phyloP scores from a whole-genome alignment of 306 rosid genomes.

The Lathyrus aphaca region DNA sequence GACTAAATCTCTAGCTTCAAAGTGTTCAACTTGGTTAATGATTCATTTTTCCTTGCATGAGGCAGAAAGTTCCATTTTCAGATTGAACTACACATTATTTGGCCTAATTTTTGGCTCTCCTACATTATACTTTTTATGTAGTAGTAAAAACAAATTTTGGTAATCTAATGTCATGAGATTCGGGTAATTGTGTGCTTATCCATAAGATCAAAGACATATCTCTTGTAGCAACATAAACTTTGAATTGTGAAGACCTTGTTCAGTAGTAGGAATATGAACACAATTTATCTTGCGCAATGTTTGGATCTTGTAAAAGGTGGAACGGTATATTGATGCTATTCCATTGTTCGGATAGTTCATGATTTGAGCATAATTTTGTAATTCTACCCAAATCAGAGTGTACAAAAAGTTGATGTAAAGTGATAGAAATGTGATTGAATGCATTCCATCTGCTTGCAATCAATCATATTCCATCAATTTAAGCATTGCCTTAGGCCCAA shows the following conservation, averaged over 20 bases:
- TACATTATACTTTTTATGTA: constrained; percentile 15
- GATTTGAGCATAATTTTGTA: no score
- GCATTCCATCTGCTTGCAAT: no score
- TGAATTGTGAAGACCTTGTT: background rate
- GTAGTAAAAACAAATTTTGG: constrained; percentile 36
- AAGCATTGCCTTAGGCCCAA: background rate
- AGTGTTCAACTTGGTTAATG: constrained; percentile 13
- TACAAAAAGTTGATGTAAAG: no score
- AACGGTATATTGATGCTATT: no score
- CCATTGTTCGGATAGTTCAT: no score
- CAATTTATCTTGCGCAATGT: background rate
- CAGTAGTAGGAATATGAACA: background rate
- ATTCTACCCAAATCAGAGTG: no score
- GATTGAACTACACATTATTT: background rate
- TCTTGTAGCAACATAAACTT: background rate
- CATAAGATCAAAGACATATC: background rate
- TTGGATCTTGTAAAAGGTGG: no score
- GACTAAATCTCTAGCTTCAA: constrained; percentile 47
- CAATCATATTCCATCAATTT: no score
- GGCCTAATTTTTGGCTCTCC: constrained; percentile 3
- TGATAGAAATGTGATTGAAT: no score
- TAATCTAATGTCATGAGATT: constrained; percentile 1
- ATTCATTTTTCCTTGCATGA: constrained; percentile 12
- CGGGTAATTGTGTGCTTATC: background rate
- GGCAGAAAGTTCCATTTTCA: background rate